Evolutionary conservation across 371 early-diverging fungal genomes (phyloP), one percentile per base, ranked within the genome.

Genomic region (Syncephalastrum sp.): DNA sequence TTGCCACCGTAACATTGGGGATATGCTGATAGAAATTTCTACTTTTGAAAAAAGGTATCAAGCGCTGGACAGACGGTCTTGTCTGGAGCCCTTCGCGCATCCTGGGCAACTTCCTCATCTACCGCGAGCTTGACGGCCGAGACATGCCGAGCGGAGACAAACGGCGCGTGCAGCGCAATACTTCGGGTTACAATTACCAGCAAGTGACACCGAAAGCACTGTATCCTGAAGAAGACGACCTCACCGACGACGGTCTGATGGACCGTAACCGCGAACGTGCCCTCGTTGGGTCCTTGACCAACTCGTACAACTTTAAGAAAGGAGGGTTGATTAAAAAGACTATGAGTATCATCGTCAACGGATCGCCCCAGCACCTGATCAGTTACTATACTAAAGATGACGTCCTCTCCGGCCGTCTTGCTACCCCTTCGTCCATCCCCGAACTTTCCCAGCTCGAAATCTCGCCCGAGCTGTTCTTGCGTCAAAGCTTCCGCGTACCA

Each of bases 11-110:
- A 54, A 43, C 12, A 54, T 10, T 14, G 24, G 3, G 47, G 46
- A 46, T 10, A 33, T 33, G 8, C 38, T 33, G 38, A 33, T 12
- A 8, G 47, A 47, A 47, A 47, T 21, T 21, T 10, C 14, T 14
- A 47, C 42, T 50, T 42, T 51, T 42, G 33, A 72, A 61, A 3
- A 66, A 7, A 91, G 90, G 93, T 12, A 74, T 94, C 67, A 89
- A 89, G 57, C 75, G 94, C 42, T 94, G 94, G 94, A 94, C 94
- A 2, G 94, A 93, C 68, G 92, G 93, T 14, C 76, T 84, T 21
- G 81, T 84, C 17, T 92, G 93, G 94, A 88, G 90, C 19, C 91
- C 93, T 6, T 90, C 90, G 27, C 84, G 94, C 25, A 87, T 90
- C 3, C 78, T 86, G 25, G 91, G 91, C 41, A 86, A 87, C 68